Base-by-base conservation (phyloP, 148 eudicot species). In the Suaeda aralocaspica region DNA sequence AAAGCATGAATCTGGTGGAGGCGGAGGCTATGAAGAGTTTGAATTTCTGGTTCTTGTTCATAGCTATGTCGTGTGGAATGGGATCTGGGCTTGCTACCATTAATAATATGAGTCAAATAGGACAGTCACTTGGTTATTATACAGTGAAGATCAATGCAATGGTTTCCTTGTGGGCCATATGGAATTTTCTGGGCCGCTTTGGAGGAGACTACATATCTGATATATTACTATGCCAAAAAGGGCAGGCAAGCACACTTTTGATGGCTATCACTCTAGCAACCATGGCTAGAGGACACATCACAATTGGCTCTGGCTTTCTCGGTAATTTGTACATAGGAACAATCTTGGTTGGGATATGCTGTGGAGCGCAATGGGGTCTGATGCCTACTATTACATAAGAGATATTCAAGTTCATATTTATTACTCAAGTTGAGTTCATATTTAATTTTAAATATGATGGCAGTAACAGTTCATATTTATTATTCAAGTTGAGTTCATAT, bases 161-260 rank as follows among this genome's bases (percentile, higher is more conserved):
- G 67, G 90, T 91, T 52, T 89, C 97, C 2, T 45, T 91, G 28
- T 91, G 87, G 84, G 87, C 95, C 59, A 88, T 91, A 81, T 91
- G 97, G 97, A 91, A 89, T 48, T 91, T 89, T 67, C 86, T 91
- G 24, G 97, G 97, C 24, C 89, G 97, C 9, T 80, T 89, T 55
- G 92, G 94, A 59, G 97, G 86, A 59, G 97, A 95, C 16, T 89
- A 81, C 70, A 60, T 91, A 61, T 91, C 97, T 8, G 97, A 91
- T 61, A 42, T 84, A 4, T 66, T 84, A 55, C 59, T 91, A 66
- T 88, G 82, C 76, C 77, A 25, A 24, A 80, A 55, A 59, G 92
- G 90, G 0, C 82, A 79, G 86, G 77, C 90, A 1, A 72, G 97
- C 69, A 94, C 97, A 1, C n/a, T 85, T 28, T 69, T 87, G 26